Conservation (phyloP, 208 protist genomes). For the Zelonia costaricensis region DNA sequence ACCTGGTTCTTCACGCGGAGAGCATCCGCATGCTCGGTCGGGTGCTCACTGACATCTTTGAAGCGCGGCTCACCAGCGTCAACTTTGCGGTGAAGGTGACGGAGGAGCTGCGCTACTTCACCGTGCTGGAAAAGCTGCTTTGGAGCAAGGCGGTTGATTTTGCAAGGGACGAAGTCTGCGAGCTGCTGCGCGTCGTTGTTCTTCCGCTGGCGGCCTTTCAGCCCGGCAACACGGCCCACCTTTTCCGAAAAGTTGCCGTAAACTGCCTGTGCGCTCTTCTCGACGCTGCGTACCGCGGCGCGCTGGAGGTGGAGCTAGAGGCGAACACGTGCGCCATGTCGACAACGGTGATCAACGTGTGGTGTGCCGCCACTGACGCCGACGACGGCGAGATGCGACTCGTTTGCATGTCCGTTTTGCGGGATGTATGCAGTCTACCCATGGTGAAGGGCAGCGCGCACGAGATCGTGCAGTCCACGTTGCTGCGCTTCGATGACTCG, state of each 20-base stretch:
- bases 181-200: constrained; percentile 69
- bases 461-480: constrained; percentile 72
- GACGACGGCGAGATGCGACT: constrained; percentile 89
- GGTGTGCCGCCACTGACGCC: constrained; percentile 77
- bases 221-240: constrained; percentile 60
- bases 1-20: constrained; percentile 58
- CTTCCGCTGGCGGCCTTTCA: constrained; percentile 67
- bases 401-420: constrained; percentile 61
- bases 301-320: constrained; percentile 26
- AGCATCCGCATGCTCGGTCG: constrained; percentile 25
- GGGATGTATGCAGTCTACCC: constrained; percentile 52
- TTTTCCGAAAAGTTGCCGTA: constrained; percentile 88
- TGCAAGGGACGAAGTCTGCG: constrained; percentile 35
- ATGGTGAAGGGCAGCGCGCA: constrained; percentile 56
- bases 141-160: constrained; percentile 45
- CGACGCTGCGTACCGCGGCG: constrained; percentile 22
- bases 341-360: constrained; percentile 51
- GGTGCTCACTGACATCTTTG: constrained; percentile 62
- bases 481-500: constrained; percentile 84
- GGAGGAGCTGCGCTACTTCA: constrained; percentile 77
- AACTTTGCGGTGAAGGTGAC: constrained; percentile 73
- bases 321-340: constrained; percentile 43
- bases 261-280: constrained; percentile 75
- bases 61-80: constrained; percentile 61
- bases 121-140: constrained; percentile 72